Evolutionary conservation across 208 protist species (phyloP).

Genomic region (Trypanosoma lewisi): DNA sequence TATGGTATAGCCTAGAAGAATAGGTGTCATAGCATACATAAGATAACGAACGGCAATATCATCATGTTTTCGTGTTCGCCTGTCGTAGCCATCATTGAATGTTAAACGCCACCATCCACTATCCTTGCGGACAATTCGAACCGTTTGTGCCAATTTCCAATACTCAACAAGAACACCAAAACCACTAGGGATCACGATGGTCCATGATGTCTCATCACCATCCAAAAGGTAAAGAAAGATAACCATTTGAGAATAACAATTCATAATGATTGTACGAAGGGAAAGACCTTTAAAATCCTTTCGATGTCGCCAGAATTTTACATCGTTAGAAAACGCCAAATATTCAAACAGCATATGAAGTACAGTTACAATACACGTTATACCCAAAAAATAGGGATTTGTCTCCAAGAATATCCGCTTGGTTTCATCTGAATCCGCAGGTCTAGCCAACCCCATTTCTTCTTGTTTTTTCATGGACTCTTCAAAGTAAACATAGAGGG

Average conservation of each 20-base stretch:
- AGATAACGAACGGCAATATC: conserved; percentile 94
- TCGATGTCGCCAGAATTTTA: conserved; percentile 81
- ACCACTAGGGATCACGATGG: conserved; percentile 89
- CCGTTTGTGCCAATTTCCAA: conserved; percentile 96
- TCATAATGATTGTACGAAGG: conserved; percentile 93
- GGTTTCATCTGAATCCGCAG: conserved; percentile 62
- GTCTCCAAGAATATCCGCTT: conserved; percentile 96
- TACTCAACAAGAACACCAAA: conserved; percentile 93
- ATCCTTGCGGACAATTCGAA: conserved; percentile 30
- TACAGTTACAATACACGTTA: conserved; percentile 94
- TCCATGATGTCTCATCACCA: conserved; percentile 90
- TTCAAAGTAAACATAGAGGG: conserved; percentile 83
- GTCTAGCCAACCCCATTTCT: conserved; percentile 51
- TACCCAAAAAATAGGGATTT: conserved; percentile 91
- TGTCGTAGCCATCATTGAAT: conserved; percentile 71
- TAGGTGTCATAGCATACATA: conserved; percentile 89
- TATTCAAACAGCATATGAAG: conserved; percentile 98
- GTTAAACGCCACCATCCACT: conserved; percentile 40
- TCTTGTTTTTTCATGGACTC: conserved; percentile 70
- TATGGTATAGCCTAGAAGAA: conserved; percentile 91
- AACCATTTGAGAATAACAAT: conserved; percentile 92
- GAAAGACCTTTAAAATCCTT: conserved; percentile 97
- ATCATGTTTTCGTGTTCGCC: conserved; percentile 86
- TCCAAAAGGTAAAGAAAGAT: conserved; percentile 99
- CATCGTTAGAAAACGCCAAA: conserved; percentile 98